phyloP scores from a whole-genome alignment of 2,329 filamentous ascomycete genomes.

The Cryphonectria nitschkei region DNA sequence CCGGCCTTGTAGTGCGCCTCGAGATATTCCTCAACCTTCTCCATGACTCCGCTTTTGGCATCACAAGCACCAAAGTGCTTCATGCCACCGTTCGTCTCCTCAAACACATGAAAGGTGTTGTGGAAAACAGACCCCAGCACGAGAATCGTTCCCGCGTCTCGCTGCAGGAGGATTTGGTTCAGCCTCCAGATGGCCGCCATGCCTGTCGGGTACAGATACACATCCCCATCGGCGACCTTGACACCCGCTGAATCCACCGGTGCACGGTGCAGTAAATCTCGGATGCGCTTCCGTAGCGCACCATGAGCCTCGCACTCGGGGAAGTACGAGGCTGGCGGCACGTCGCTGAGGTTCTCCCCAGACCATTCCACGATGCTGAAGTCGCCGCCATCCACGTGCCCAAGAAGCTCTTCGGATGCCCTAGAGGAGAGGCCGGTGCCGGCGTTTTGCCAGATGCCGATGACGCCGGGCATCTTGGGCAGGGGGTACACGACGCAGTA shows the following conservation, averaged over 20 bases:
- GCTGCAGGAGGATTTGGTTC: conserved; percentile 43
- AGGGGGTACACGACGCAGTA: conserved; percentile 49
- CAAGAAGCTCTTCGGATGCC: conserved; percentile 48
- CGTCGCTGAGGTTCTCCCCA: conserved; percentile 19
- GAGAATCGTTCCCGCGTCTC: conserved; percentile 42
- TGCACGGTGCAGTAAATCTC: conserved; percentile 46
- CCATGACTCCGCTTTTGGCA: conserved; percentile 42
- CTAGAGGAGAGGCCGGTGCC: conserved; percentile 53
- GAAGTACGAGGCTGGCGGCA: conserved; percentile 44
- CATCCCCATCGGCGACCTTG: conserved; percentile 43
- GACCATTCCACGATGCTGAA: conserved; percentile 41
- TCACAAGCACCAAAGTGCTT: conserved; percentile 54
- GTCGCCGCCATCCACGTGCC: conserved; percentile 36
- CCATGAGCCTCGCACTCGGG: conserved; percentile 44
- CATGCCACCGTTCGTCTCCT: conserved; percentile 47
- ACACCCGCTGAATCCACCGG: conserved; percentile 37
- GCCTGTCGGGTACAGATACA: conserved; percentile 58
- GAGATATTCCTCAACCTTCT: conserved; percentile 50
- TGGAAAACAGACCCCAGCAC: conserved; percentile 58
- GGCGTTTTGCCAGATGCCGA: conserved; percentile 50
- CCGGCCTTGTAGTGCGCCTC: conserved; percentile 43
- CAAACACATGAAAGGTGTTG: conserved; percentile 51
- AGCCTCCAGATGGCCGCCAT: conserved; percentile 56
- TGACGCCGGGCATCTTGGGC: conserved; percentile 40
- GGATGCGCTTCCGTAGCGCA: conserved; percentile 45